These are phyloP conservation scores for Solanum hybrid DNA, from an alignment of 305 asterid genomes.

Conservation along the genomic window DNA sequence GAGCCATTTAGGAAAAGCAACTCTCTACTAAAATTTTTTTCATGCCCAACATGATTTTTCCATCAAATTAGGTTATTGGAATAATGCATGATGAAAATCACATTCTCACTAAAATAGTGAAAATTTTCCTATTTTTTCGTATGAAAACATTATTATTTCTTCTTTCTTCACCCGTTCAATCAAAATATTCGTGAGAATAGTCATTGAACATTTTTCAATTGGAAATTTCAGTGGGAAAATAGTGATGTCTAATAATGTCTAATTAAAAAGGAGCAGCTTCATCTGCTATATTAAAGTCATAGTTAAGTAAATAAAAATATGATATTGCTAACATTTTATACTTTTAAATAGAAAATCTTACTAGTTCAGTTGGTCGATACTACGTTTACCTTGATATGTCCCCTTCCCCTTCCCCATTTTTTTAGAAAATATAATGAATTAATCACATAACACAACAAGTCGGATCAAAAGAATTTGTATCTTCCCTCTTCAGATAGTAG, in stretches of 20 bases:
- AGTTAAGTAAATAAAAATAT: neutral
- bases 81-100: neutral
- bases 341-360: neutral
- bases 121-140: rapidly evolving
- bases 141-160: too few relatives aligned
- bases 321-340: neutral
- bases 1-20: neutral
- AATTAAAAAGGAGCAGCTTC: neutral
- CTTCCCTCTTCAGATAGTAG: neutral
- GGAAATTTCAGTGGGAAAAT: too few relatives aligned
- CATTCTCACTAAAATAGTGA: too few relatives aligned
- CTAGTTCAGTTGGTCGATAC: rapidly evolving
- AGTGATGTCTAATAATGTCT: neutral
- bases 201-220: too few relatives aligned
- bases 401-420: neutral
- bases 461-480: neutral
- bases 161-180: too few relatives aligned
- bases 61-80: neutral
- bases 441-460: too few relatives aligned
- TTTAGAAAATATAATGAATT: too few relatives aligned
- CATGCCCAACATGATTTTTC: neutral
- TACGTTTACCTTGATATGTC: neutral
- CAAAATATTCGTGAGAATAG: too few relatives aligned
- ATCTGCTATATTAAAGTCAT: neutral
- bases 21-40: neutral